Base-by-base conservation (phyloP, 164 flowering plant species). In the Buxus sempervirens region DNA sequence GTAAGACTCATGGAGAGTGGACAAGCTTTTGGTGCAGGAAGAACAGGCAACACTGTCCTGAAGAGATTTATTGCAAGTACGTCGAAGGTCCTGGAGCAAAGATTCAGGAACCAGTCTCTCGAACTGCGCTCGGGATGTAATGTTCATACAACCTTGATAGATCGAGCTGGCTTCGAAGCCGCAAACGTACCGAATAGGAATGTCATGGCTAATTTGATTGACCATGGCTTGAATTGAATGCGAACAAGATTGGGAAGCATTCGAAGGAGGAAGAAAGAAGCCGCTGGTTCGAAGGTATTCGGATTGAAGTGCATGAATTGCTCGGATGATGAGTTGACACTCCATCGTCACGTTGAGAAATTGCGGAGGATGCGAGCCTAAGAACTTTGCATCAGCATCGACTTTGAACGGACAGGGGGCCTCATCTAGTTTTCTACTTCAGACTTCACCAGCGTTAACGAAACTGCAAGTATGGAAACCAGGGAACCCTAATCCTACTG, bases 191-290 rank as follows among this genome's bases (percentile, higher is more conserved):
- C 75, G 75, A 51, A 82, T 68, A 24, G 74, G 62, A 71, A 79
- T 76, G n/a, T 66, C 54, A 21, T 74, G 75, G 57, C 55, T 18
- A 64, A 49, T 42, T 0, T 25, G 26, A 64, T 62, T 25, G 70
- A 70, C 6, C 19, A 78, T 54, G 22, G 56, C 6, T 55, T 82
- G 79, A 74, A 73, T 80, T 25, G 70, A 53, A 32, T 22, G 18
- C 85, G 83, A 82, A 65, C 85, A 82, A 0, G 85, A 65, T 25
- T 72, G 80, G 65, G 83, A 65, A 10, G 83, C 58, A 70, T 74
- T 66, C 48, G 62, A 45, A 0, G 85, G 85, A 0, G 83, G 80
- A 19, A 72, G 36, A 77, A 82, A 82, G 19, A 27, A 58, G 23
- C 56, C 42, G 24, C 74, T 73, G 32, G 18, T 38, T 6, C 49